phyloP scores from a whole-genome alignment of 495 filamentous ascomycete genomes.

The Venustampulla echinocandica region DNA sequence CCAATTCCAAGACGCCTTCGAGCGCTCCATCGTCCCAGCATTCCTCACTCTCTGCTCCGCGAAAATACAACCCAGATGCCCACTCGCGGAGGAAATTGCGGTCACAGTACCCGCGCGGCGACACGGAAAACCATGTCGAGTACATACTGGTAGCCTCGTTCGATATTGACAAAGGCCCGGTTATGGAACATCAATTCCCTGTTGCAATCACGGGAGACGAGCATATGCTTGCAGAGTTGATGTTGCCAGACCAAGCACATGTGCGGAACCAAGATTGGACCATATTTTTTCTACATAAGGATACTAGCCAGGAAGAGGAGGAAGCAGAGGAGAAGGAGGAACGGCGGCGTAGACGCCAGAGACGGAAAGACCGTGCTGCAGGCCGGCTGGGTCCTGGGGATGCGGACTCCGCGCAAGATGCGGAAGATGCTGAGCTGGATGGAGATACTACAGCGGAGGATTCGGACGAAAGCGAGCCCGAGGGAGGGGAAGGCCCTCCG shows the following conservation, averaged over 20 bases:
- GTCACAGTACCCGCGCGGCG: constrained; percentile 79
- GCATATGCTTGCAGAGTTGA: constrained; percentile 93
- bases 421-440: constrained; percentile 31
- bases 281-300: constrained; percentile 97
- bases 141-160: constrained; percentile 99
- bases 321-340: constrained; percentile 51
- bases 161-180: constrained; percentile 87
- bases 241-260: constrained; percentile 97
- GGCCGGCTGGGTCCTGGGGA: constrained; percentile 45
- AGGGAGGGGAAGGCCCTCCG: constrained; percentile 70
- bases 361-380: constrained; percentile 39
- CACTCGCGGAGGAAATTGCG: constrained; percentile 47
- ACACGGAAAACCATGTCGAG: constrained; percentile 85
- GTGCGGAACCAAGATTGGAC: constrained; percentile 96
- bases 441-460: constrained; percentile 51
- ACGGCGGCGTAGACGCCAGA: constrained; percentile 34
- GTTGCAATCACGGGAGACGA: constrained; percentile 94
- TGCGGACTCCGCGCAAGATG: constrained; percentile 36
- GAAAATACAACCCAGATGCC: constrained; percentile 33
- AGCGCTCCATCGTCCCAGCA: constrained; percentile 44
- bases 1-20: constrained; percentile 48
- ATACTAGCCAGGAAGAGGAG: constrained; percentile 70
- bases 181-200: constrained; percentile 98
- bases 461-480: constrained; percentile 51
- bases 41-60: constrained; percentile 41